These are phyloP conservation scores for Tulasnella sp. DNA, from an alignment of 768 basidiomycete genomes.

Conservation along the genomic window DNA sequence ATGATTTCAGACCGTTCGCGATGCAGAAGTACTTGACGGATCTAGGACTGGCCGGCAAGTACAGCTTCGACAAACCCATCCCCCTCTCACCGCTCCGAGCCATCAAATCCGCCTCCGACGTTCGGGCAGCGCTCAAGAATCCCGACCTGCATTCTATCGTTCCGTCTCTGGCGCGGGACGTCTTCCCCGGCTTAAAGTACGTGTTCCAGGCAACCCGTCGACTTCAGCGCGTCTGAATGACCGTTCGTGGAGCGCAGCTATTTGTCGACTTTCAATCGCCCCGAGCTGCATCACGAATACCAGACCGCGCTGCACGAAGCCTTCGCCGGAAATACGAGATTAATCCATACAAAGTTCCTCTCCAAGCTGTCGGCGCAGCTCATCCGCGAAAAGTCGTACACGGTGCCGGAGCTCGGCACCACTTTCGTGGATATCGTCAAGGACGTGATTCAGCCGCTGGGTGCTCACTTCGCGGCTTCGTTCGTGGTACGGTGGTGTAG, in stretches of 20 bases:
- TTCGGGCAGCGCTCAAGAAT: background rate
- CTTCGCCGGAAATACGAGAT: background rate
- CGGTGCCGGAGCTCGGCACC: conserved; percentile 41
- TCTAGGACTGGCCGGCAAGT: conserved; percentile 32
- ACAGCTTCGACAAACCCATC: conserved; percentile 43
- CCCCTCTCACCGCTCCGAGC: background rate
- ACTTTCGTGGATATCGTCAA: conserved; percentile 53
- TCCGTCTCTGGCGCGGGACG: background rate
- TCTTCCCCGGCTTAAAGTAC: background rate
- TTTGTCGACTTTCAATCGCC: background rate
- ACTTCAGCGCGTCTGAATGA: background rate
- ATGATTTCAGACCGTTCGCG: conserved; percentile 27
- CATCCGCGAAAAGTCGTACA: conserved; percentile 43
- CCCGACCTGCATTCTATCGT: background rate
- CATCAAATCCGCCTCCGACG: background rate
- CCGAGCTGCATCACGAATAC: background rate
- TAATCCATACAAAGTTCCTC: conserved; percentile 14
- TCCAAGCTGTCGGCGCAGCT: conserved; percentile 44
- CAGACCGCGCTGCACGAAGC: background rate
- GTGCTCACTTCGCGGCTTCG: conserved; percentile 56
- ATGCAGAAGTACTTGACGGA: conserved; percentile 34
- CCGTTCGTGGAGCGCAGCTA: background rate
- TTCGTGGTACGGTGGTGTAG: conserved; percentile 45
- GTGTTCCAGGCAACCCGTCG: background rate
- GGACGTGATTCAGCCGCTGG: conserved; percentile 52